Evolutionary conservation across 2,329 filamentous ascomycete genomes (phyloP), one percentile per base, ranked within the genome.

Genomic region (Sporothrix brunneoviolacea): DNA sequence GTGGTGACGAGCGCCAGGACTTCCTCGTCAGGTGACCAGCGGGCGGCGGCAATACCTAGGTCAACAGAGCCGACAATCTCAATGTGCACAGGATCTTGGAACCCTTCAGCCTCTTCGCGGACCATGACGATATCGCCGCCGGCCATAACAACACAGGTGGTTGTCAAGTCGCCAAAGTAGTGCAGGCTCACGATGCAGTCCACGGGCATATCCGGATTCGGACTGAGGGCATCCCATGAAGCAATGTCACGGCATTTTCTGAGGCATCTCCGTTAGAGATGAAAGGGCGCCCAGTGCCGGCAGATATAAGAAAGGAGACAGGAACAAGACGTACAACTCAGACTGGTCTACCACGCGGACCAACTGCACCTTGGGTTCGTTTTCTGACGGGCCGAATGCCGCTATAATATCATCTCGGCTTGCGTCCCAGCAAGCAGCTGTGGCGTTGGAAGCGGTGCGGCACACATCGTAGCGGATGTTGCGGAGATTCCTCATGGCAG

Each of bases 61-160:
- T 96, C 90, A 33, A 98, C 88, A 30, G 90, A 94, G 39, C 93
- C 93, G 56, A 97, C 82, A 59, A 98, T 97, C 67, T 97, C 93
- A 59, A 98, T 90, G 59, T 87, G 83, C 33, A 90, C 86, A 64
- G 87, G 82, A 53, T 77, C 82, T 6, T 74, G 70, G 19, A 55
- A 59, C 22, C 59, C 59, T 32, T 61, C 58, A 21, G 73, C 68
- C 4, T 84, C 78, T 63, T 96, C 89, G 57, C 85, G 80, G 24
- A 96, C 86, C 46, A 91, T 76, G 54, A 96, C 72, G 56, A 98
- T 91, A 68, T 98, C 91, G 54, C 93, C 93, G 43, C 90, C 90
- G 60, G 88, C 86, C 22, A 98, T 74, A 51, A 97, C 82, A 24
- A 98, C 71, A 64, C 88, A 94, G 63, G 84, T 83, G 46, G 83